phyloP scores from a whole-genome alignment of 768 basidiomycete genomes.

The Trametopsis cervina region DNA sequence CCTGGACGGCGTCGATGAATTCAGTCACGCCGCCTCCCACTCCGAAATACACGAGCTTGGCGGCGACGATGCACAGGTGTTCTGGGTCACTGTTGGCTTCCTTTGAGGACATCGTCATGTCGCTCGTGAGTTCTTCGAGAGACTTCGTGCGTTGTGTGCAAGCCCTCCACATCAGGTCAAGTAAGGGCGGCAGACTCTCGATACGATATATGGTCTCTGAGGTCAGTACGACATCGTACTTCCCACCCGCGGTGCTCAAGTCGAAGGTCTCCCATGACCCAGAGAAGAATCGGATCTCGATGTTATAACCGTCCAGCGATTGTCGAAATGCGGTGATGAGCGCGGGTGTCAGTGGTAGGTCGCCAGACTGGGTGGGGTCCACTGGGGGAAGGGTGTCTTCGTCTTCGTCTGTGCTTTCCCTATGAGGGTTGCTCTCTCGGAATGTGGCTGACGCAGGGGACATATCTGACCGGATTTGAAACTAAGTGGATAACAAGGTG shows the following conservation, averaged over 20 bases:
- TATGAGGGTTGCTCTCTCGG: conserved; percentile 27
- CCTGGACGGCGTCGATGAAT: conserved; percentile 54
- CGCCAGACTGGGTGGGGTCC: conserved; percentile 36
- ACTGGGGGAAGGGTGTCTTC: conserved; percentile 20
- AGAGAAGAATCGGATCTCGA: conserved; percentile 68
- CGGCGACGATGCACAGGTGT: conserved; percentile 69
- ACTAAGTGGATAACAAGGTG: background rate
- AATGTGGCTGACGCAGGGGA: conserved; percentile 49
- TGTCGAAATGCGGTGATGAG: conserved; percentile 58
- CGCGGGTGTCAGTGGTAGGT: conserved; percentile 58
- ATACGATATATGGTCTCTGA: conserved; percentile 89
- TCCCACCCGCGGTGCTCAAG: conserved; percentile 21
- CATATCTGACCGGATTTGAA: conserved; percentile 37
- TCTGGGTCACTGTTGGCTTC: background rate
- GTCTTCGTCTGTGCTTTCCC: conserved; percentile 7
- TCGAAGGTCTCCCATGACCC: conserved; percentile 73
- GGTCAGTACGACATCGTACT: conserved; percentile 73
- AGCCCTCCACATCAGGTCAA: conserved; percentile 41
- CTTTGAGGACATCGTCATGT: background rate
- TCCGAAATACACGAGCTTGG: conserved; percentile 91
- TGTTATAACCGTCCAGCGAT: conserved; percentile 45
- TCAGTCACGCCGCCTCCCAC: conserved; percentile 84
- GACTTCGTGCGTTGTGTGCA: conserved; percentile 15
- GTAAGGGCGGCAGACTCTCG: conserved; percentile 54
- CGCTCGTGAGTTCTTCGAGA: conserved; percentile 1